Conservation (phyloP, 2,329 filamentous ascomycete species). For the Paradendryphiella salina region DNA sequence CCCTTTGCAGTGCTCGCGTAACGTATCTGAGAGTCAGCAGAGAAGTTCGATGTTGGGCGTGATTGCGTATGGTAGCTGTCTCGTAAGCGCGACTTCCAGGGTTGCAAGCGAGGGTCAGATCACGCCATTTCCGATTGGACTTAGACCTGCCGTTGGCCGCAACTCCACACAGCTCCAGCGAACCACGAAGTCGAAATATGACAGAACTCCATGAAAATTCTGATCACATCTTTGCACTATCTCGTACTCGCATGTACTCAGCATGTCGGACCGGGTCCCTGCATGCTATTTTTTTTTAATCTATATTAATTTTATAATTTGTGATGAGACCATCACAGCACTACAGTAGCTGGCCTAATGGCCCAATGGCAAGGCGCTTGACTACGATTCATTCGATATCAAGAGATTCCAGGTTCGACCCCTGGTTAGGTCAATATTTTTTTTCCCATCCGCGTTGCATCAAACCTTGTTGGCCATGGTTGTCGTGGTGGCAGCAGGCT, state of each 20-base stretch:
- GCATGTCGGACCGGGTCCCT: neutral
- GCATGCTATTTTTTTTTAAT: fast-evolving
- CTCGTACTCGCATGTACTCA: no score
- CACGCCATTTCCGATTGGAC: neutral
- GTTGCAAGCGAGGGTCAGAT: neutral
- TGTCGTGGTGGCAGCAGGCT: no score
- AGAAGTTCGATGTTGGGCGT: neutral
- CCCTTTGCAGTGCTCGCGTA: neutral
- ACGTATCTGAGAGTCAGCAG: neutral
- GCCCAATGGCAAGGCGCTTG: conserved; percentile 62
- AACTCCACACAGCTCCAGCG: neutral
- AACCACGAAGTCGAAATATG: neutral
- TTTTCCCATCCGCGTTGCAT: neutral
- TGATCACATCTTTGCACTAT: no score
- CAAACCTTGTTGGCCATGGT: no score
- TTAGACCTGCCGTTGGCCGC: neutral
- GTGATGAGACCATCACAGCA: neutral
- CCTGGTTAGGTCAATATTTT: conserved; percentile 3
- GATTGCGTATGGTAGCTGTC: neutral
- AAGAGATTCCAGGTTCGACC: conserved; percentile 8
- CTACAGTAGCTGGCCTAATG: conserved; percentile 40
- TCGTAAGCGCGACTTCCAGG: neutral
- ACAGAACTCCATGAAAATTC: neutral
- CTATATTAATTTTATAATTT: no score
- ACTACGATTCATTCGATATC: conserved; percentile 50